These are phyloP conservation scores for Gossypium trilobum DNA, from an alignment of 441 rosid genomes.

Conservation along the genomic window DNA sequence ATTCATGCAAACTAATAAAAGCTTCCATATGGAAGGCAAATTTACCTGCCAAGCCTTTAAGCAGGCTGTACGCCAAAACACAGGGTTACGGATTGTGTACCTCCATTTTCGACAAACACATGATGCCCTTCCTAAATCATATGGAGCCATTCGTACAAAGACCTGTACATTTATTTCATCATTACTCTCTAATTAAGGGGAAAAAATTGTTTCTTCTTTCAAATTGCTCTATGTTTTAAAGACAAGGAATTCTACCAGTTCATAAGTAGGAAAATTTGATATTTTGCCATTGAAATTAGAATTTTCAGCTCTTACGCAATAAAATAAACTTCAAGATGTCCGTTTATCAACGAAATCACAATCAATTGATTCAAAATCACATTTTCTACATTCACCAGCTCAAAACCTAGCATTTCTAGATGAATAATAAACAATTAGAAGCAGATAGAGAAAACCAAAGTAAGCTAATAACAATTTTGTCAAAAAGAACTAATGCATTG, in stretches of 20 bases:
- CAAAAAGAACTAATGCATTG: neutral
- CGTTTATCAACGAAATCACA: neutral
- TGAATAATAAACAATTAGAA: neutral
- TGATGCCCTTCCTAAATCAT: constrained; percentile 76
- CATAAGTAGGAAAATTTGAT: neutral
- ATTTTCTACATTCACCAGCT: neutral
- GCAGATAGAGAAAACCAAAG: neutral
- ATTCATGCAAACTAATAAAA: constrained; percentile 7
- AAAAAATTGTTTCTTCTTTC: neutral
- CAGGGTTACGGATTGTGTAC: constrained; percentile 79
- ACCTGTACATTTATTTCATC: constrained; percentile 42
- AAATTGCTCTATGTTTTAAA: neutral
- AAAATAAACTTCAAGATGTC: neutral
- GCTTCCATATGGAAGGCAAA: neutral
- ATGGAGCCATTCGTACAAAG: constrained; percentile 64
- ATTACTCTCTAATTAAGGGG: neutral
- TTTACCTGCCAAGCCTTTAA: constrained; percentile 85
- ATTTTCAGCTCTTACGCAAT: neutral
- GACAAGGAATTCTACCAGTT: neutral
- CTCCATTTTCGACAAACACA: constrained; percentile 93
- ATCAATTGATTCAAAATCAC: neutral
- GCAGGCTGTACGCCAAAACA: constrained; percentile 90
- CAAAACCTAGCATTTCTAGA: neutral
- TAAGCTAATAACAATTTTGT: neutral
- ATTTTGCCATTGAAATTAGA: neutral